phyloP scores from a whole-genome alignment of 2,329 filamentous ascomycete species.

The Fusarium secorum region DNA sequence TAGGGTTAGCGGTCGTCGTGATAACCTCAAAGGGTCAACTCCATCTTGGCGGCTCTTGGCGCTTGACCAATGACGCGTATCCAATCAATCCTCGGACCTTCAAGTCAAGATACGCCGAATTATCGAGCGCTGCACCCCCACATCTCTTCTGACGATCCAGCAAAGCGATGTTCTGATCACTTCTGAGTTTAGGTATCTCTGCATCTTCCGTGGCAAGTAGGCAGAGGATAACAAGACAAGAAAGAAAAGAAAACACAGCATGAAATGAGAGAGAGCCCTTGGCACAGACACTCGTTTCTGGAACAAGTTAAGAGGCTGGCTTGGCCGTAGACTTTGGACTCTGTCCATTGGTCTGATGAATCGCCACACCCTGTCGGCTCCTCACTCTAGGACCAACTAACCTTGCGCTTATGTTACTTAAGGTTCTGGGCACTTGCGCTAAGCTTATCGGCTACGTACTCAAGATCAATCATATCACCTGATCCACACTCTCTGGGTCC shows the following conservation, averaged over 20 bases:
- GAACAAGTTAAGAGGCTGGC: conserved; percentile 25
- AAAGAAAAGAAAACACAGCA: neutral
- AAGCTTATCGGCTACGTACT: conserved; percentile 36
- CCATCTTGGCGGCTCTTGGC: conserved; percentile 36
- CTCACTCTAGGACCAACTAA: conserved; percentile 14
- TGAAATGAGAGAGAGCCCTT: neutral
- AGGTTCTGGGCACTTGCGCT: conserved; percentile 35
- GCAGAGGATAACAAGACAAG: neutral
- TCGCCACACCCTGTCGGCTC: conserved; percentile 6
- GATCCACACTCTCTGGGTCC: neutral
- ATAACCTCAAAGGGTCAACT: conserved; percentile 24
- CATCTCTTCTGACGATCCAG: neutral
- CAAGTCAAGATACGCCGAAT: conserved; percentile 13
- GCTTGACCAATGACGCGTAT: conserved; percentile 29
- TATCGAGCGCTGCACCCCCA: neutral
- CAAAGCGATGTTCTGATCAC: conserved; percentile 1
- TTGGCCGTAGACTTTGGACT: conserved; percentile 12
- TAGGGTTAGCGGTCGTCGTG: conserved; percentile 21
- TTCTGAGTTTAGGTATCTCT: neutral
- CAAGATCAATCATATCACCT: conserved; percentile 11
- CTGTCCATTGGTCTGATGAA: conserved; percentile 13
- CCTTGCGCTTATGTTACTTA: conserved; percentile 36
- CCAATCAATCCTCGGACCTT: conserved; percentile 16
- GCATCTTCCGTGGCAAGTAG: conserved; percentile 6
- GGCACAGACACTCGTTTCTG: conserved; percentile 16